Percentiles rank a stretch among this genome's conserved stretches.
Evolutionary conservation across 495 filamentous ascomycete species (phyloP).

Genomic region (Opeltia flavorubescens): DNA sequence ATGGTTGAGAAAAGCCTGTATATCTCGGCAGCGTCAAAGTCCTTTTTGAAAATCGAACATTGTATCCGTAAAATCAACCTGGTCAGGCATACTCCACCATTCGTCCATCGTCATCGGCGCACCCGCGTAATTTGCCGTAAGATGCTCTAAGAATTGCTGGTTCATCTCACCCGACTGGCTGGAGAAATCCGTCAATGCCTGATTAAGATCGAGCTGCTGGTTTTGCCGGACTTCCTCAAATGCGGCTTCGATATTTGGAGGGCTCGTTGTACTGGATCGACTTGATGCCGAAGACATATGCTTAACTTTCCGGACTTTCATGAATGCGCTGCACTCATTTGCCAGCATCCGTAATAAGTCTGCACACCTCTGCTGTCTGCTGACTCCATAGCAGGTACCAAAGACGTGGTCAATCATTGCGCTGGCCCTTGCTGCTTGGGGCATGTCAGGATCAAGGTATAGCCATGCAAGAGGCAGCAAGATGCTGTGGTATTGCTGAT

Average conservation of each 20-base stretch:
- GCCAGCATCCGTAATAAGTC: conserved; percentile 3
- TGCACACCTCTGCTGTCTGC: conserved; percentile 4
- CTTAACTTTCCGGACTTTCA: background rate
- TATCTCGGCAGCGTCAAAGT: too few relatives aligned
- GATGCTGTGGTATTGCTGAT: conserved; percentile 40
- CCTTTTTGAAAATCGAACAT: background rate
- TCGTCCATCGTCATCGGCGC: background rate
- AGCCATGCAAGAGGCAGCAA: conserved; percentile 39
- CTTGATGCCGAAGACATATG: background rate
- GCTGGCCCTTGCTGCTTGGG: conserved; percentile 2
- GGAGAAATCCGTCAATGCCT: background rate
- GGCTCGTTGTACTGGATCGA: background rate
- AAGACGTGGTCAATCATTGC: conserved; percentile 8
- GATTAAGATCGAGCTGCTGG: too few relatives aligned
- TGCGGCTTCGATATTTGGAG: background rate
- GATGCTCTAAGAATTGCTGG: background rate
- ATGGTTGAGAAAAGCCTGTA: too few relatives aligned
- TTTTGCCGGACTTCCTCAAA: background rate
- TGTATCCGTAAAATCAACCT: background rate
- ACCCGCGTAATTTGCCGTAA: background rate
- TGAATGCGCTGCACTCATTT: conserved; percentile 1
- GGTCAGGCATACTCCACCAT: background rate
- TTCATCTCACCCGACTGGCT: background rate
- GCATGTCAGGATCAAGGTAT: conserved; percentile 1
- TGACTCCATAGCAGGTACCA: conserved; percentile 1